Base-by-base conservation (phyloP, 2,329 filamentous ascomycete species). In the Fusarium sp. region DNA sequence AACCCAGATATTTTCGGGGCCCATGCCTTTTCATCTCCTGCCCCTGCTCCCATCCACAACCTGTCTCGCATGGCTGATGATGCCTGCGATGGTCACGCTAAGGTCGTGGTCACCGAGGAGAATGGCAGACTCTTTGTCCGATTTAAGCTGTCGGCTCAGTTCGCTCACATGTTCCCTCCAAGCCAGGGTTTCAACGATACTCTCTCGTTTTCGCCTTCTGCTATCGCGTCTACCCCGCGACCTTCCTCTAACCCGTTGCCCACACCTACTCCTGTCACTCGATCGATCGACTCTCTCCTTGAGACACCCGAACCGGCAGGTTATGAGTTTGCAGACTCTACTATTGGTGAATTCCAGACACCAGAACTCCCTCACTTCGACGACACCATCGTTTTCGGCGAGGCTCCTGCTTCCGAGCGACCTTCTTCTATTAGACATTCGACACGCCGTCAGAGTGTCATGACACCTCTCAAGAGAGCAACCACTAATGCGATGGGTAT, bases 131-230 rank as follows among this genome's bases (percentile, higher is more conserved):
- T 80, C 37, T 67, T 79, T 57, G 78, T 80, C 63, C 72, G 77
- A 76, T 80, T 80, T 79, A 80, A 80, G 79, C 42, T 80, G 53
- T 76, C 79, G 52, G 63, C 71, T 23, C 59, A 77, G 57, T 76
- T 76, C 55, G 73, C 75, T 26, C 54, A 70, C 35, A 57, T 78
- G 41, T 79, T 80, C 55, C 75, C 78, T 15, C 42, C 63, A 4
- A 76, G 58, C 53, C 75, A 78, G 50, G 75, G 73, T 5, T 65
- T 68, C 20, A 72, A 78, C n/a, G 74, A 76, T 35, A 72, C 73
- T 33, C 68, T 54, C 12, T 35, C 47, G 9, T 54, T 57, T 18
- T 54, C 54, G 21, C 50, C 54, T 2, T 53, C 54, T 8, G 13
- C 39, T 1, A 38, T 37, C 4, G 5, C 52, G 20, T 54, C 35